These are phyloP conservation scores for Polygonum aviculare DNA, from an alignment of 148 eudicot species.

Conservation along the genomic window DNA sequence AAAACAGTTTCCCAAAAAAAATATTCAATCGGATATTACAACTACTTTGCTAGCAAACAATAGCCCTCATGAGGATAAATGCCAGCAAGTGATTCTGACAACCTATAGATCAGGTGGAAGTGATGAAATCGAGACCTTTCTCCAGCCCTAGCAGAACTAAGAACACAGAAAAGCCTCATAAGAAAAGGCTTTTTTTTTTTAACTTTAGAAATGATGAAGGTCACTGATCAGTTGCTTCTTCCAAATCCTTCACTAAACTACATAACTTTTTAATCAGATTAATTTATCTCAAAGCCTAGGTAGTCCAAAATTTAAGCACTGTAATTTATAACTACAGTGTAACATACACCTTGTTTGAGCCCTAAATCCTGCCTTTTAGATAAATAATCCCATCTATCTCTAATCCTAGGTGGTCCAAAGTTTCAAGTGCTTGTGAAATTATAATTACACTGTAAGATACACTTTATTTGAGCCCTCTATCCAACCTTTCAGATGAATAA, in stretches of 20 bases:
- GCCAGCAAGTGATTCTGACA: neutral
- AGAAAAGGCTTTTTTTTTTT: neutral
- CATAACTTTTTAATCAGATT: neutral
- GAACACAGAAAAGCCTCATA: neutral
- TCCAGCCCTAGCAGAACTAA: neutral
- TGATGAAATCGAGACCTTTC: neutral
- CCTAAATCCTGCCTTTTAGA: neutral
- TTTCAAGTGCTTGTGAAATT: neutral
- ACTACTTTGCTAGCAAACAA: neutral
- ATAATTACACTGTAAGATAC: neutral
- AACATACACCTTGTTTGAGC: neutral
- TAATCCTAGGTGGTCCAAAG: conserved; percentile 7
- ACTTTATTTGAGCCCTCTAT: neutral
- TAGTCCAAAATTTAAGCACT: neutral
- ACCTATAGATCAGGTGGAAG: neutral
- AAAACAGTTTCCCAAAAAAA: neutral
- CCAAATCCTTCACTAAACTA: neutral
- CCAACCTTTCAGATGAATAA: neutral
- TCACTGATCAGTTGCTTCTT: neutral
- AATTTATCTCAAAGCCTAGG: neutral
- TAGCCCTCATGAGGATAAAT: neutral
- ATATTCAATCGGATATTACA: neutral
- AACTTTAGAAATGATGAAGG: neutral
- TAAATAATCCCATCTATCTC: neutral
- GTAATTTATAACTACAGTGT: neutral